Evolutionary conservation across 1,284 basidiomycete species (phyloP), one percentile per base, ranked within the genome.

Genomic region (Ceratobasidium sp.): DNA sequence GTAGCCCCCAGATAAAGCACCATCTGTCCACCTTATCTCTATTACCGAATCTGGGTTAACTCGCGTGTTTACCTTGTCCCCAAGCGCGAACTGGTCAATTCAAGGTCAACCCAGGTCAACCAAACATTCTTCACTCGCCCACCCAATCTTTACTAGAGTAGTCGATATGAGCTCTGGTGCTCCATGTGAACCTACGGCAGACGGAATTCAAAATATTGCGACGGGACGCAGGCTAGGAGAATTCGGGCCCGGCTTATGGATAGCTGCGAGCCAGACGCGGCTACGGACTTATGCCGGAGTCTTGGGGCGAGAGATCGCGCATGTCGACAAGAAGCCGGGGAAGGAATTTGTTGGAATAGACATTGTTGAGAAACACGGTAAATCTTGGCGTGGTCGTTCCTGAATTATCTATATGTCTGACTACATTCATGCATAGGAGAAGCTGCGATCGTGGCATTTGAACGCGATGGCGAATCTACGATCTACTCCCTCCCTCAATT

Each of bases 401-500:
- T 20, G 7, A 20, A 7, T 7, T 47, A 20, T 7, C 20, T 12
- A 7, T 20, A 17, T 8, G 8, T 40, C 17, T 47, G 22, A 47
- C 45, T 15, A 12, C 22, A 7, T 8, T 15, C 6, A 15, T 40
- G 29, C n/a, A 22, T 70, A 89, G 87, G 84, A 52, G 85, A 84
- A 3, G 81, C 82, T 72, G 87, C 86, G 0, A 77, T 93, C 20
- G 85, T 90, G 15, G 86, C 84, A 15, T 83, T 89, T 72, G 90
- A 87, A 0, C 85, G 85, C 58, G 74, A 82, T 6, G 78, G 79
- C 5, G 82, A 85, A 27, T 85, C 80, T 0, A 77, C 87, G 5
- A 81, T 88, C 12, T 93, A 92, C 78, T 87, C 90, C 0, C 79
- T 93, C 8, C 92, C 92, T 1, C 80, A 82, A 73, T 80, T 91